Conservation (phyloP, 148 eudicot genomes). For the Vaccinium vitisidaea region DNA sequence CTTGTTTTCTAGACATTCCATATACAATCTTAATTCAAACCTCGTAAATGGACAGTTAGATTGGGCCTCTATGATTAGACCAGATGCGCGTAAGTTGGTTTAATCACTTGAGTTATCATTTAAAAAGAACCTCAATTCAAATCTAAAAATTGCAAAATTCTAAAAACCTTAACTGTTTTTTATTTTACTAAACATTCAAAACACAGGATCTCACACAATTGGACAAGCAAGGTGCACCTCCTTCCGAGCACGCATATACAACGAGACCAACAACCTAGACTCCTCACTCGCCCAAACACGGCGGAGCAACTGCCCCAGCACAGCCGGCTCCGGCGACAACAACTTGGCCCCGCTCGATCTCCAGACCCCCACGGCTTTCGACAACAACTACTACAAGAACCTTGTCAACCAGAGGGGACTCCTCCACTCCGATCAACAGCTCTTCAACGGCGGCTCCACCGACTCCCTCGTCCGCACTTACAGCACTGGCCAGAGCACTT, state of each 20-base stretch:
- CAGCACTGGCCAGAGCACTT: slow-evolving; percentile 21
- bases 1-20: too few relatives aligned
- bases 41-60: too few relatives aligned
- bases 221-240: slow-evolving; percentile 59
- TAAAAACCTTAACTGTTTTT: not conserved
- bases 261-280: slow-evolving; percentile 52
- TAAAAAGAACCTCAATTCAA: not conserved
- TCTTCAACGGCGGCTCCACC: slow-evolving; percentile 56
- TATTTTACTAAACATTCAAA: not conserved
- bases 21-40: too few relatives aligned
- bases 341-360: slow-evolving; percentile 50
- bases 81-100: too few relatives aligned
- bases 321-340: slow-evolving; percentile 37
- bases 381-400: slow-evolving; percentile 45
- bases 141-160: not conserved
- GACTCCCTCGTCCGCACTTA: slow-evolving; percentile 40
- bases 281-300: slow-evolving; percentile 32
- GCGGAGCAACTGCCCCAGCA: slow-evolving; percentile 37
- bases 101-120: too few relatives aligned
- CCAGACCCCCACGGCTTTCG: slow-evolving; percentile 44
- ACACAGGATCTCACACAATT: slow-evolving; percentile 53
- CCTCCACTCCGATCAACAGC: slow-evolving; percentile 62
- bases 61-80: too few relatives aligned
- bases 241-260: slow-evolving; percentile 47
- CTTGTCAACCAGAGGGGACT: slow-evolving; percentile 39